Base-by-base conservation (phyloP, 768 basidiomycete species). In the Dendrothele bispora region DNA sequence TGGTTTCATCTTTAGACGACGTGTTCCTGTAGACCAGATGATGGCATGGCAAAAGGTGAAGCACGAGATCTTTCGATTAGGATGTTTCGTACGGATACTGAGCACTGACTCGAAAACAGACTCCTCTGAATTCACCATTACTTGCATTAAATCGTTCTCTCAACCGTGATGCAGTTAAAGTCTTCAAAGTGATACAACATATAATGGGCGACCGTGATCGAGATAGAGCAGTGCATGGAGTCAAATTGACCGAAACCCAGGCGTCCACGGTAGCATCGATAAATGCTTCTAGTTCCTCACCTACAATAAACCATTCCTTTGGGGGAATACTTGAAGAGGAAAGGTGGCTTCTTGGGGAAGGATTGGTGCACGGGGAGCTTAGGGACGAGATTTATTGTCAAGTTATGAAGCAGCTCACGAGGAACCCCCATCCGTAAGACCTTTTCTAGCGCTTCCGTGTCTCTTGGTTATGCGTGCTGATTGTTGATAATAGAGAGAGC, bases 361-460 rank as follows among this genome's bases (percentile, higher is more conserved):
- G 90, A 3, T 73, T 97, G 29, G 64, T 77, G 2, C 82, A 92
- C 48, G 84, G 86, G 10, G 92, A 95, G 67, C 71, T 97, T 57
- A 71, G 94, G 52, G 95, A 98, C 64, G 95, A 97, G 67, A 85
- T 95, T 41, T 98, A 91, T 56, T 94, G 91, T 59, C 95, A 97
- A 56, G 55, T 91, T 21, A 86, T 95, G 82, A 97, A 97, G 62
- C 95, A 97, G 65, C 70, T 95, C 12, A 90, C 81, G 1, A 77
- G 77, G 35, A 97, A 97, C 63, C 83, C 91, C 8, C 84, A 77
- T 63, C 71, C 84, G 84, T 92, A 59, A 56, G 89, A 79, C 3
- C 14, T 28, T 7, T 25, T 44, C 17, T 18, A 39, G 34, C 24
- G 17, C 18, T 24, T 15, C 39, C 20, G 22, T 14, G 25, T 44